phyloP scores from a whole-genome alignment of 2,329 filamentous ascomycete genomes.

The Fusarium sublunatum region DNA sequence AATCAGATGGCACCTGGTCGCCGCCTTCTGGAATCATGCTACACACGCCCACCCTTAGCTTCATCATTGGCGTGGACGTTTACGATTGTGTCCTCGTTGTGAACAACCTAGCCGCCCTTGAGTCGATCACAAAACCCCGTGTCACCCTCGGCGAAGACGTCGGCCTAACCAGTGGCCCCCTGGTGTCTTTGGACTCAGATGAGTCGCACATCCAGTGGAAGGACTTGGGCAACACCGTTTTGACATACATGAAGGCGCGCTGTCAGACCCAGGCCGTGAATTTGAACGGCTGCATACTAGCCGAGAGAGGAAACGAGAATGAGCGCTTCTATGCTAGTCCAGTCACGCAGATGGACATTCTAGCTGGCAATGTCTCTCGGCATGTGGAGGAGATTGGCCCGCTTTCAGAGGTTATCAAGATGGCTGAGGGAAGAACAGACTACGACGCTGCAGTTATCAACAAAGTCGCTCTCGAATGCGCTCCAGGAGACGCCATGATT shows the following conservation, averaged over 20 bases:
- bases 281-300: slow-evolving; percentile 66
- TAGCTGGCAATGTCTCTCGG: slow-evolving; percentile 67
- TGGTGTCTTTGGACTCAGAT: slow-evolving; percentile 65
- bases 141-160: slow-evolving; percentile 87
- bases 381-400: slow-evolving; percentile 66
- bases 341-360: slow-evolving; percentile 65
- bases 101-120: slow-evolving; percentile 84
- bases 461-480: slow-evolving; percentile 70
- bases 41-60: slow-evolving; percentile 88
- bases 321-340: slow-evolving; percentile 66
- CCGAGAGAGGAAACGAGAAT: slow-evolving; percentile 69
- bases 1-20: slow-evolving; percentile 89
- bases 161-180: slow-evolving; percentile 79
- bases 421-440: slow-evolving; percentile 84
- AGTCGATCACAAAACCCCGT: slow-evolving; percentile 82
- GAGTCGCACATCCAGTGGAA: slow-evolving; percentile 64
- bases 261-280: slow-evolving; percentile 67
- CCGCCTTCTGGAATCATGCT: slow-evolving; percentile 91
- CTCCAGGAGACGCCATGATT: slow-evolving; percentile 78
- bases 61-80: slow-evolving; percentile 91
- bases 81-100: slow-evolving; percentile 96
- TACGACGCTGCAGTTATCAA: slow-evolving; percentile 76
- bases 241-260: slow-evolving; percentile 69
- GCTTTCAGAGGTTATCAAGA: slow-evolving; percentile 85
- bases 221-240: slow-evolving; percentile 65